These are phyloP conservation scores for Dentipellis sp. DNA, from an alignment of 768 basidiomycete species.

Conservation along the genomic window DNA sequence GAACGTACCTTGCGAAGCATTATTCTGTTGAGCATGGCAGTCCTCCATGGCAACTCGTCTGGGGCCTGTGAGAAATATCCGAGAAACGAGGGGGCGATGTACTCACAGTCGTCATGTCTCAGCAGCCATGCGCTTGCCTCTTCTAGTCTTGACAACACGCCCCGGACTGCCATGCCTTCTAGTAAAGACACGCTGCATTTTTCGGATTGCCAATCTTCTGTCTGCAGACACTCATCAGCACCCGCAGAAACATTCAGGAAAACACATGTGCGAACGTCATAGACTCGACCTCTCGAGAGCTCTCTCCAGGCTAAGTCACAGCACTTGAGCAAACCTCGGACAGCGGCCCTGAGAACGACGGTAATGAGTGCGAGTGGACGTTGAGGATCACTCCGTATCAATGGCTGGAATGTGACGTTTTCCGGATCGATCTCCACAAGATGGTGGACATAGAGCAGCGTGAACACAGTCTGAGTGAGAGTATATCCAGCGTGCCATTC, in stretches of 20 bases:
- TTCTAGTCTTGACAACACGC: conserved; percentile 46
- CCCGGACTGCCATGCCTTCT: conserved; percentile 49
- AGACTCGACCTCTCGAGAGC: conserved; percentile 60
- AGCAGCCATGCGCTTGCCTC: conserved; percentile 55
- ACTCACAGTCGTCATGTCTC: conserved; percentile 7
- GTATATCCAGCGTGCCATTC: conserved; percentile 82
- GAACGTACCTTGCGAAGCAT: conserved; percentile 9
- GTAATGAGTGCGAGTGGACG: conserved; percentile 59
- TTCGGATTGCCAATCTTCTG: conserved; percentile 86
- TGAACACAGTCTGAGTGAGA: conserved; percentile 81
- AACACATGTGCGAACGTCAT: conserved; percentile 51
- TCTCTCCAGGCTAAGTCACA: conserved; percentile 81
- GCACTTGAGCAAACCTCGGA: conserved; percentile 67
- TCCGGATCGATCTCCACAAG: conserved; percentile 54
- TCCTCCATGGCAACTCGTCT: conserved; percentile 11
- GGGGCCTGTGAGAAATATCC: neutral
- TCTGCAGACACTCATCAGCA: conserved; percentile 30
- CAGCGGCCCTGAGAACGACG: conserved; percentile 55
- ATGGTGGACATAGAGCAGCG: conserved; percentile 64
- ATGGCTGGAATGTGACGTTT: conserved; percentile 22
- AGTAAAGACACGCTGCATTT: conserved; percentile 75
- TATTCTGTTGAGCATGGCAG: conserved; percentile 9
- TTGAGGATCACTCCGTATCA: conserved; percentile 25
- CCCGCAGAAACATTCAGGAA: conserved; percentile 11
- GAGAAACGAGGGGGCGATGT: neutral